A percentile compares a stretch with the other conserved stretches of the same genome.
Conservation (phyloP, 179 eudicot genomes). For the Carnegiea gigantea region DNA sequence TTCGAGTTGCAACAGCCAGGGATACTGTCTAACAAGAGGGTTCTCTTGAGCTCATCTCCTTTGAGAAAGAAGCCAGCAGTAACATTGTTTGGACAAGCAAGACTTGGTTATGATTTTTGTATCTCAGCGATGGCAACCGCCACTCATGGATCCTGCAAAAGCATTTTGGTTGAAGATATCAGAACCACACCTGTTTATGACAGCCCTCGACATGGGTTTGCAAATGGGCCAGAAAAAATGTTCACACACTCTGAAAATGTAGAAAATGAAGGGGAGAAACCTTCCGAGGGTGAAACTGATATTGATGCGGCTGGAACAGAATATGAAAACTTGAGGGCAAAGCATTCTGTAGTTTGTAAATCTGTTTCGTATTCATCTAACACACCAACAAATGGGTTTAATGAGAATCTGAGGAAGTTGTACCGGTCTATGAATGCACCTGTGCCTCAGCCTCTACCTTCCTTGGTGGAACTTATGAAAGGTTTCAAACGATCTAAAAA, state of each 20-base stretch:
- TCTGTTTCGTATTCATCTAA: constrained; percentile 25
- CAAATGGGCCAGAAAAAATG: constrained; percentile 20
- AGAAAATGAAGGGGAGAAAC: constrained; percentile 23
- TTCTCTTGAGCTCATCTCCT: constrained; percentile 44
- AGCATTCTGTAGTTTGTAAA: constrained; percentile 16
- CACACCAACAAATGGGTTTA: constrained; percentile 35
- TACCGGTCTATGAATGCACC: constrained; percentile 58
- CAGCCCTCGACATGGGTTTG: constrained; percentile 1
- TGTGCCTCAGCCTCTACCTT: constrained; percentile 83
- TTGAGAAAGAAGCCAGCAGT: constrained; percentile 42
- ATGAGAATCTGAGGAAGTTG: constrained; percentile 41
- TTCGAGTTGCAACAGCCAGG: constrained; percentile 31
- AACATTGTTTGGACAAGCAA: constrained; percentile 86
- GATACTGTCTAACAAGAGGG: constrained; percentile 27
- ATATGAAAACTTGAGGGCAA: constrained; percentile 5
- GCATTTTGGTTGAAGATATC: constrained; percentile 33
- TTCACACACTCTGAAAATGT: constrained; percentile 1
- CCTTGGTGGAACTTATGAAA: constrained; percentile 70
- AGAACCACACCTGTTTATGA: constrained; percentile 17
- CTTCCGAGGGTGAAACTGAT: constrained; percentile 18
- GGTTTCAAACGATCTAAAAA: constrained; percentile 46
- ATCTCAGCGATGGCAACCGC: constrained; percentile 3
- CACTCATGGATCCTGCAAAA: neutral
- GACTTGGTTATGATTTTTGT: constrained; percentile 55
- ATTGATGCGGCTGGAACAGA: constrained; percentile 27